Percentiles rank a stretch among this genome's conserved stretches.
Evolutionary conservation across 2,329 filamentous ascomycete genomes (phyloP).

Genomic region (Chrysoporthe cubensis): DNA sequence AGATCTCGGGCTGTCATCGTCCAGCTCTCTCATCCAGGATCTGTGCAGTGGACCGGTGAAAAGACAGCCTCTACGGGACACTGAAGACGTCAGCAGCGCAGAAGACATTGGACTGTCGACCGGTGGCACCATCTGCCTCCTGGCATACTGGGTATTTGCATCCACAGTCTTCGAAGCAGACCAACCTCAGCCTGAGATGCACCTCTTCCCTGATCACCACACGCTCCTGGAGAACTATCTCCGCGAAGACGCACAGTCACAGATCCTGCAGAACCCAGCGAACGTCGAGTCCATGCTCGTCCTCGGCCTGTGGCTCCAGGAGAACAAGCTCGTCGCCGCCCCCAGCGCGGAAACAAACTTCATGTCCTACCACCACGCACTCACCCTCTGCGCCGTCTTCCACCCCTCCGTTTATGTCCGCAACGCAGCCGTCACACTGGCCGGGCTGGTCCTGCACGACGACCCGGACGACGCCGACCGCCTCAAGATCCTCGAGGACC

Average conservation of each 20-base stretch:
- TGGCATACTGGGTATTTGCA: constrained; percentile 67
- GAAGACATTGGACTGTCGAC: constrained; percentile 62
- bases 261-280: constrained; percentile 55
- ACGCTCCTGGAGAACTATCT: constrained; percentile 58
- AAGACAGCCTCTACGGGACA: constrained; percentile 48
- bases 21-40: constrained; percentile 50
- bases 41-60: constrained; percentile 46
- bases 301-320: constrained; percentile 63
- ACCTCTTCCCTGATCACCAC: constrained; percentile 65
- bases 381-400: constrained; percentile 61
- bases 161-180: constrained; percentile 63
- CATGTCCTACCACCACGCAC: constrained; percentile 64
- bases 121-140: constrained; percentile 61
- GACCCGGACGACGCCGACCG: constrained; percentile 63
- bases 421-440: constrained; percentile 58
- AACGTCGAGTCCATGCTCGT: constrained; percentile 63
- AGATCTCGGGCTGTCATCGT: constrained; percentile 59
- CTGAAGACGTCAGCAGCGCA: constrained; percentile 37
- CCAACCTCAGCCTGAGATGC: constrained; percentile 55
- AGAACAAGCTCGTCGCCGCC: constrained; percentile 48
- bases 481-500: constrained; percentile 65
- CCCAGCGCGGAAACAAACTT: constrained; percentile 45
- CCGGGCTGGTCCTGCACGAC: constrained; percentile 59
- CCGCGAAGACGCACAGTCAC: constrained; percentile 51
- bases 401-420: constrained; percentile 58